Evolutionary conservation across 2,329 filamentous ascomycete species (phyloP).

Genomic region (Colletotrichum graminicola): DNA sequence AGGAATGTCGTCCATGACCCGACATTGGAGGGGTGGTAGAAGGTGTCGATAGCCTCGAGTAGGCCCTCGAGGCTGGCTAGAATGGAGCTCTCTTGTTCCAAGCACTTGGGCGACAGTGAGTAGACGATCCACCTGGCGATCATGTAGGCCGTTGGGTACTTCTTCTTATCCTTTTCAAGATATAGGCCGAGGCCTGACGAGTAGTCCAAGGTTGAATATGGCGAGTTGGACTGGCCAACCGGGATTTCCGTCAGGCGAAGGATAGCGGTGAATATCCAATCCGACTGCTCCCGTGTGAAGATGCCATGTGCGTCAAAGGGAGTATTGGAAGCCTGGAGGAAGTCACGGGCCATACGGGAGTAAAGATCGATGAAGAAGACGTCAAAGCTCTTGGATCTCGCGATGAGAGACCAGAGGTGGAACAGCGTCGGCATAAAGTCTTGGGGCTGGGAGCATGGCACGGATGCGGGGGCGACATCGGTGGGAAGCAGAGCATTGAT

Average conservation of each 20-base stretch:
- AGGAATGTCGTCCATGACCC: slow-evolving; percentile 91
- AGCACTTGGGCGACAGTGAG: slow-evolving; percentile 87
- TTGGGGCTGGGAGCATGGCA: slow-evolving; percentile 83
- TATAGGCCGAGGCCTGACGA: slow-evolving; percentile 86
- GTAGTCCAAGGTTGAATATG: slow-evolving; percentile 88
- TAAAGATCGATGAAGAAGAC: slow-evolving; percentile 89
- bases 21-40: slow-evolving; percentile 98
- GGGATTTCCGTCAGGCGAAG: slow-evolving; percentile 93
- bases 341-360: slow-evolving; percentile 88
- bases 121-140: slow-evolving; percentile 94
- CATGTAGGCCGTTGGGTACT: slow-evolving; percentile 91
- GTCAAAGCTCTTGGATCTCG: slow-evolving; percentile 88
- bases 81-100: slow-evolving; percentile 82
- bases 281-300: slow-evolving; percentile 91
- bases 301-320: slow-evolving; percentile 89
- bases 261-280: slow-evolving; percentile 92
- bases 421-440: slow-evolving; percentile 94
- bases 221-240: slow-evolving; percentile 93
- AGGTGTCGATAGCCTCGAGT: slow-evolving; percentile 95
- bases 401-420: slow-evolving; percentile 95
- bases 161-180: slow-evolving; percentile 92
- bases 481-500: slow-evolving; percentile 92
- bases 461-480: slow-evolving; percentile 77
- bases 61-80: slow-evolving; percentile 89
- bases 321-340: slow-evolving; percentile 79